Evolutionary conservation across 805 yeast genomes (phyloP).

Genomic region (Wickerhamiella siamensis): DNA sequence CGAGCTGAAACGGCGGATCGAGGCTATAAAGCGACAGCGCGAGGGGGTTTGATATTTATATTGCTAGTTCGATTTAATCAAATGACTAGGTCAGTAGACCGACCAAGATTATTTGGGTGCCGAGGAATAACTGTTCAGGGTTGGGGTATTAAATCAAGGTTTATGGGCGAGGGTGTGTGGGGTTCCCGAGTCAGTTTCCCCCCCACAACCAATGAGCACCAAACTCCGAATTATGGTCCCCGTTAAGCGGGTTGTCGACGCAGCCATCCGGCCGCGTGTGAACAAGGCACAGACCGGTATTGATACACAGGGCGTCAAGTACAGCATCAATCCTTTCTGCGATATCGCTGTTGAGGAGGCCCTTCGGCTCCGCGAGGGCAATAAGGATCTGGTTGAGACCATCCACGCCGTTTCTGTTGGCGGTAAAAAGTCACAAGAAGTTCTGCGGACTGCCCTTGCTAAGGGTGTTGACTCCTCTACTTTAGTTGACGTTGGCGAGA

Average conservation of each 20-base stretch:
- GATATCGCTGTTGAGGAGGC: conserved; percentile 98
- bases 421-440: conserved; percentile 71
- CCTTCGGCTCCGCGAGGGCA: conserved; percentile 51
- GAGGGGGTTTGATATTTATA: conserved; percentile 8
- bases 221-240: conserved; percentile 62
- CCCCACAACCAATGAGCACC: conserved; percentile 9
- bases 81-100: too few species aligned
- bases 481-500: conserved; percentile 60
- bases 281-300: conserved; percentile 73
- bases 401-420: conserved; percentile 91
- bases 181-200: conserved; percentile 6
- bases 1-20: conserved; percentile 73
- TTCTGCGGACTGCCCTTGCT: conserved; percentile 78
- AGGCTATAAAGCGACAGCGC: conserved; percentile 50
- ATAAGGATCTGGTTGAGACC: conserved; percentile 52
- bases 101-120: too few species aligned
- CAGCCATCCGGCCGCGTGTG: conserved; percentile 84
- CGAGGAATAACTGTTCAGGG: too few species aligned
- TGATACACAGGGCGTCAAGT: conserved; percentile 81
- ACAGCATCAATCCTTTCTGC: conserved; percentile 90
- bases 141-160: too few species aligned
- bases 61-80: not conserved
- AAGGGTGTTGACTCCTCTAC: conserved; percentile 88
- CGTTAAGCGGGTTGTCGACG: conserved; percentile 87
- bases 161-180: too few species aligned